Conservation (phyloP, 2,329 filamentous ascomycete genomes). For the Claviceps maximensis region DNA sequence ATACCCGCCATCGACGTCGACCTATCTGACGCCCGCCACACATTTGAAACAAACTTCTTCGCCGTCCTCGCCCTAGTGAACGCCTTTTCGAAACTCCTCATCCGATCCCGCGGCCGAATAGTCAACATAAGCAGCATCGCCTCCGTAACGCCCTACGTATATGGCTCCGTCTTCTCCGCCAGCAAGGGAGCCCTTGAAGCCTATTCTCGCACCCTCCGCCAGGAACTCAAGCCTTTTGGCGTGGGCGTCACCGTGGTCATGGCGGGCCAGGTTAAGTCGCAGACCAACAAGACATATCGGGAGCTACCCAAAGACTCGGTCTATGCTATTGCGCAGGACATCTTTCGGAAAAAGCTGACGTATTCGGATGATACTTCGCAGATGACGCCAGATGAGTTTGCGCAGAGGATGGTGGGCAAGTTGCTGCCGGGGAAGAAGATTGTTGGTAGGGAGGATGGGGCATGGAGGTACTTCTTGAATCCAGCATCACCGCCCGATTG, state of each 20-base stretch:
- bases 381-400: background rate
- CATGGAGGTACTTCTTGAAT: background rate
- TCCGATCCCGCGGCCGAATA: background rate
- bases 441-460: too few relatives aligned
- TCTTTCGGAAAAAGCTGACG: background rate
- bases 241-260: background rate
- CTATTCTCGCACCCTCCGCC: background rate
- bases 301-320: background rate
- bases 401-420: background rate
- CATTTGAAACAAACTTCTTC: background rate
- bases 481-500: background rate
- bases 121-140: background rate
- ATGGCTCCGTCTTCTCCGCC: background rate
- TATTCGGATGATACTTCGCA: background rate
- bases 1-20: background rate
- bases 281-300: background rate
- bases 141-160: background rate
- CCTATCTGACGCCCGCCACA: background rate
- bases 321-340: background rate
- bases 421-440: background rate
- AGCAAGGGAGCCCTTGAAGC: background rate
- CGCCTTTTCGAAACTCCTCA: background rate
- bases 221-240: background rate
- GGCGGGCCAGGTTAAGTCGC: background rate
- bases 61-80: background rate